A percentile compares a stretch with the other conserved stretches of the same genome.
Evolutionary conservation across 345 rosid genomes (phyloP).

Genomic region (Toxicodendron radicans): DNA sequence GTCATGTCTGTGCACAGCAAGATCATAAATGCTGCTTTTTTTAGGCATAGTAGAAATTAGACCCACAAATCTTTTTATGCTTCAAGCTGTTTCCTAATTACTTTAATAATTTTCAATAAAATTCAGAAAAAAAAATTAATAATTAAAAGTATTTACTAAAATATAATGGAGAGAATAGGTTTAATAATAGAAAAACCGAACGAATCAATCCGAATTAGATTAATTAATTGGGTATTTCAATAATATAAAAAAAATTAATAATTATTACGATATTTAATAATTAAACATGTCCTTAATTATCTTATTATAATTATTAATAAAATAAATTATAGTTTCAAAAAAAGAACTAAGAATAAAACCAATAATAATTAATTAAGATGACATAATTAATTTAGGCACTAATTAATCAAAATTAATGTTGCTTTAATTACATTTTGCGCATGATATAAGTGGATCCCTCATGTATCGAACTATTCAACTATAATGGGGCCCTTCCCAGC

Average conservation of each 20-base stretch:
- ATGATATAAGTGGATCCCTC: constrained; percentile 20
- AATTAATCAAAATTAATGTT: neutral
- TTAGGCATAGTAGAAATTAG: constrained; percentile 10
- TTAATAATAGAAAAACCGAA: too few relatives aligned
- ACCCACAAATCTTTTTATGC: constrained; percentile 33
- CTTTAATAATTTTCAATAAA: neutral
- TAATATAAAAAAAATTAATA: too few relatives aligned
- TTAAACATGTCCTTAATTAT: too few relatives aligned
- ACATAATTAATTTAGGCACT: neutral
- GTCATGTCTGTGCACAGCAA: constrained; percentile 3
- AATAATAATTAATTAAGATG: neutral
- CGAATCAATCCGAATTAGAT: too few relatives aligned
- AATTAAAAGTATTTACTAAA: too few relatives aligned
- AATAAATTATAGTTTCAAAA: too few relatives aligned
- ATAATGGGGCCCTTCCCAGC: neutral
- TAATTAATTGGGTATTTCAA: too few relatives aligned
- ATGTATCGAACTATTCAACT: neutral
- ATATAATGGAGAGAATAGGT: too few relatives aligned
- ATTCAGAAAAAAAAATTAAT: neutral
- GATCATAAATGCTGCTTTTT: neutral
- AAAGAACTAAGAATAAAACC: too few relatives aligned
- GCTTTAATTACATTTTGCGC: neutral
- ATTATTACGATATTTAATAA: too few relatives aligned
- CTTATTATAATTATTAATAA: too few relatives aligned
- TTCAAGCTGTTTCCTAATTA: constrained; percentile 25